phyloP scores from a whole-genome alignment of 2,329 filamentous ascomycete genomes.

The Grosmannia clavigera region DNA sequence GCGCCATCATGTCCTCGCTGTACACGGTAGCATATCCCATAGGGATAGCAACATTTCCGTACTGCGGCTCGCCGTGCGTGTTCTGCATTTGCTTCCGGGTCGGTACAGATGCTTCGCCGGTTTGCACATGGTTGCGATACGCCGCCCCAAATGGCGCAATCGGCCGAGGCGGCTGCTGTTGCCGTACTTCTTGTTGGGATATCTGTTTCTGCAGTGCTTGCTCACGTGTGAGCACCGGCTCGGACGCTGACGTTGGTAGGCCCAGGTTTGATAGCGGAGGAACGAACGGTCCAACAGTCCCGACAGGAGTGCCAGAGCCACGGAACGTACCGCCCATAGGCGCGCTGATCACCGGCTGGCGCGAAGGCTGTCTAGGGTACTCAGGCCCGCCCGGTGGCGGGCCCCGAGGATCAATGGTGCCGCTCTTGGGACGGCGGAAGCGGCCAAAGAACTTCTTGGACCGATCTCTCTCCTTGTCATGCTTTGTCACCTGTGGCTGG shows the following conservation, averaged over 20 bases:
- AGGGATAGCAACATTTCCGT: constrained; percentile 26
- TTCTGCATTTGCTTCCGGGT: background rate
- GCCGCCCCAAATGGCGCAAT: background rate
- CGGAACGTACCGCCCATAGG: background rate
- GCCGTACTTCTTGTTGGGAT: constrained; percentile 3
- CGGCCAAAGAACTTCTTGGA: constrained; percentile 13
- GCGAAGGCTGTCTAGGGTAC: constrained; percentile 6
- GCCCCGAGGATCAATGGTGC: constrained; percentile 8
- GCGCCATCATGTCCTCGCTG: constrained; percentile 21
- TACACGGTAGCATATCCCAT: constrained; percentile 23
- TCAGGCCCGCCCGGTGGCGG: constrained; percentile 16
- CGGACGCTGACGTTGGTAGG: background rate
- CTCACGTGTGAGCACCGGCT: background rate
- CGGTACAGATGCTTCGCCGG: background rate
- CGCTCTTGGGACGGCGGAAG: constrained; percentile 4
- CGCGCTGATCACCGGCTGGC: background rate
- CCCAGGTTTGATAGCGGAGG: background rate
- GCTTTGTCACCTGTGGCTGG: background rate
- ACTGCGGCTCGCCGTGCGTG: constrained; percentile 20
- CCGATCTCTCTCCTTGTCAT: constrained; percentile 14
- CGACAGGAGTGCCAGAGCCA: background rate
- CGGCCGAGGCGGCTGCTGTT: background rate
- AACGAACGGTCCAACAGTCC: background rate
- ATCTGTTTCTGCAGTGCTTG: constrained; percentile 9
- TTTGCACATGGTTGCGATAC: background rate